Evolutionary conservation across 768 basidiomycete genomes (phyloP).

Genomic region (Aureoboletus auriporus): DNA sequence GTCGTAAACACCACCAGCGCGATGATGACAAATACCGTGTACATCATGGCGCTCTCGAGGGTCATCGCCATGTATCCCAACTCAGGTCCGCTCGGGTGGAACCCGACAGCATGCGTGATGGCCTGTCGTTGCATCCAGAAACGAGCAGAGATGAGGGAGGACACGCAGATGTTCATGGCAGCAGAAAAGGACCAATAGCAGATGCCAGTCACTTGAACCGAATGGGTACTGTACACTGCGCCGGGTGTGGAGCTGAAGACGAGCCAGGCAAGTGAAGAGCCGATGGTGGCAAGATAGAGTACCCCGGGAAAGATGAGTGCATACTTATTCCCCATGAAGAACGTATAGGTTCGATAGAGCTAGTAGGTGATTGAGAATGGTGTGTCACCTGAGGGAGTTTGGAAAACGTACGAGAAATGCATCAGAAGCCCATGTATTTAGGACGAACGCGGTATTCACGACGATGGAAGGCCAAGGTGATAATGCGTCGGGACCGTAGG

Average conservation of each 20-base stretch:
- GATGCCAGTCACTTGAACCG: slow-evolving; percentile 13
- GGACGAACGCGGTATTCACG: slow-evolving; percentile 6
- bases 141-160: slow-evolving; percentile 11
- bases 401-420: slow-evolving; percentile 17
- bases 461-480: slow-evolving; percentile 18
- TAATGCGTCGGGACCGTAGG: slow-evolving; percentile 5
- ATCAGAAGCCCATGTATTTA: slow-evolving; percentile 22
- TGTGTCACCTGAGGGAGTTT: no score
- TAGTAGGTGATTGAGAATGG: background rate
- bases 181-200: slow-evolving; percentile 13
- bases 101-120: slow-evolving; percentile 7
- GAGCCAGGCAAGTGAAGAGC: slow-evolving; percentile 15
- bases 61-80: slow-evolving; percentile 24
- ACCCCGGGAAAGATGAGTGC: background rate
- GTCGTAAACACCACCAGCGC: slow-evolving; percentile 11
- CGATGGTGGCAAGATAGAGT: slow-evolving; percentile 17
- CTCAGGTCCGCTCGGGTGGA: slow-evolving; percentile 14
- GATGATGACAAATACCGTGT: slow-evolving; percentile 10
- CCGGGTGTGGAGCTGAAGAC: slow-evolving; percentile 11
- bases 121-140: slow-evolving; percentile 18
- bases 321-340: slow-evolving; percentile 10
- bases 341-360: slow-evolving; percentile 23
- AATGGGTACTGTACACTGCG: slow-evolving; percentile 12
- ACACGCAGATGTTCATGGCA: slow-evolving; percentile 14
- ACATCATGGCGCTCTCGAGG: slow-evolving; percentile 22